phyloP scores from a whole-genome alignment of 306 rosid species.

The Castanospermum australe region DNA sequence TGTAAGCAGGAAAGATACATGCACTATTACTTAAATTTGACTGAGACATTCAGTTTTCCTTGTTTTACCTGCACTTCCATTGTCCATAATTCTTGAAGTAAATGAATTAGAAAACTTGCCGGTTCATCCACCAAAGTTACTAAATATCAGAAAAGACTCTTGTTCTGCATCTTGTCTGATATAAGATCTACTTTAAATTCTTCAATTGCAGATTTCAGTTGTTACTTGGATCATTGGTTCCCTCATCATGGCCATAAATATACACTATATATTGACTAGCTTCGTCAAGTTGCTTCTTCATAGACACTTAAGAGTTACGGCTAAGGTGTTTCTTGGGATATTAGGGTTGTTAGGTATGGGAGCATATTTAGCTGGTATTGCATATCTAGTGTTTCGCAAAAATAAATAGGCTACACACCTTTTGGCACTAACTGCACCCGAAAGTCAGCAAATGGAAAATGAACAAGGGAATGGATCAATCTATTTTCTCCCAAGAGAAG shows the following conservation, averaged over 20 bases:
- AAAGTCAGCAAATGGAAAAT: conserved; percentile 32
- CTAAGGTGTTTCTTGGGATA: conserved; percentile 55
- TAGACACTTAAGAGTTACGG: conserved; percentile 34
- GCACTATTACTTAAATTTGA: background rate
- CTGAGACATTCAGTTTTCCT: background rate
- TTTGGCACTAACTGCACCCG: conserved; percentile 46
- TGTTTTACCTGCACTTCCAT: background rate
- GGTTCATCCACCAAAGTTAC: background rate
- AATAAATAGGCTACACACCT: conserved; percentile 45
- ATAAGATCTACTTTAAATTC: background rate
- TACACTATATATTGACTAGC: conserved; percentile 56
- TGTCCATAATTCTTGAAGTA: background rate
- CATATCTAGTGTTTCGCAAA: conserved; percentile 59
- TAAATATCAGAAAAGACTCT: background rate
- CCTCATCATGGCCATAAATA: conserved; percentile 68
- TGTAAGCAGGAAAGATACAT: background rate
- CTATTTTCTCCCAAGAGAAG: conserved; percentile 53
- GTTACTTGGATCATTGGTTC: conserved; percentile 75
- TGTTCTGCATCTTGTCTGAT: conserved; percentile 18
- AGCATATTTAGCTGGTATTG: conserved; percentile 64
- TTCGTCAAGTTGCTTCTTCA: conserved; percentile 66
- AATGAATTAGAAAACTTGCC: background rate
- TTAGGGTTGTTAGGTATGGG: conserved; percentile 65
- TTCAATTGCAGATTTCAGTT: conserved; percentile 56
- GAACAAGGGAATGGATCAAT: conserved; percentile 40